These are phyloP conservation scores for Apiospora malaysiana DNA, from an alignment of 2,329 filamentous ascomycete species.

Conservation along the genomic window DNA sequence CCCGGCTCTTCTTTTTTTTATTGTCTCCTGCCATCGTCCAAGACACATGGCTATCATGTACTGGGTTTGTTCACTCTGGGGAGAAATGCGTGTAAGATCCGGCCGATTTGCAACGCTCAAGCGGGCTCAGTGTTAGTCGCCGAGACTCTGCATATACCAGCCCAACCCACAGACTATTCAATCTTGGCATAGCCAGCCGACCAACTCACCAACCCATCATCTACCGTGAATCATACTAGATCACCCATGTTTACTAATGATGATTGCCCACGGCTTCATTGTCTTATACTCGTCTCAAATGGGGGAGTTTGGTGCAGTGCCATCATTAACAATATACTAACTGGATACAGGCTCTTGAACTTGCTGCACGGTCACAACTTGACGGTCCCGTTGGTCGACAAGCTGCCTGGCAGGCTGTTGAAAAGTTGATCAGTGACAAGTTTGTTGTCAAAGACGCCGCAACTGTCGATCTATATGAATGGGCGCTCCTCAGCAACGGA, in stretches of 20 bases:
- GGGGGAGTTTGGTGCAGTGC: not conserved
- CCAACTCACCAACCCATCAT: too few relatives aligned
- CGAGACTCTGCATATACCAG: not conserved
- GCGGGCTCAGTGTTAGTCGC: not conserved
- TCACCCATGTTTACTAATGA: too few relatives aligned
- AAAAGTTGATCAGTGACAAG: conserved; percentile 53
- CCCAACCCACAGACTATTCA: not conserved
- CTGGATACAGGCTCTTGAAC: conserved; percentile 42
- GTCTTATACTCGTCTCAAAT: not conserved
- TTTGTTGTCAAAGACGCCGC: conserved; percentile 55
- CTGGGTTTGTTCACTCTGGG: conserved; percentile 19
- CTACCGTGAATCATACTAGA: not conserved
- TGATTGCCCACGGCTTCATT: not conserved
- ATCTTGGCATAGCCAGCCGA: not conserved
- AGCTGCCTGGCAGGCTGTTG: conserved; percentile 50
- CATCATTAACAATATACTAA: not conserved
- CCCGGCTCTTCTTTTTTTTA: conserved; percentile 25
- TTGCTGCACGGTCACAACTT: conserved; percentile 57
- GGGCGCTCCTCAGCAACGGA: conserved; percentile 48
- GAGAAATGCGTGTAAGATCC: conserved; percentile 16
- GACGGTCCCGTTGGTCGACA: conserved; percentile 55
- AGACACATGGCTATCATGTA: not conserved
- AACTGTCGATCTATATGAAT: conserved; percentile 60
- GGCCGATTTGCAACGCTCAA: not conserved
- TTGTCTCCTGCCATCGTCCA: not conserved